Evolutionary conservation across 768 basidiomycete species (phyloP).

Genomic region (Cyclocybe cylindracea): DNA sequence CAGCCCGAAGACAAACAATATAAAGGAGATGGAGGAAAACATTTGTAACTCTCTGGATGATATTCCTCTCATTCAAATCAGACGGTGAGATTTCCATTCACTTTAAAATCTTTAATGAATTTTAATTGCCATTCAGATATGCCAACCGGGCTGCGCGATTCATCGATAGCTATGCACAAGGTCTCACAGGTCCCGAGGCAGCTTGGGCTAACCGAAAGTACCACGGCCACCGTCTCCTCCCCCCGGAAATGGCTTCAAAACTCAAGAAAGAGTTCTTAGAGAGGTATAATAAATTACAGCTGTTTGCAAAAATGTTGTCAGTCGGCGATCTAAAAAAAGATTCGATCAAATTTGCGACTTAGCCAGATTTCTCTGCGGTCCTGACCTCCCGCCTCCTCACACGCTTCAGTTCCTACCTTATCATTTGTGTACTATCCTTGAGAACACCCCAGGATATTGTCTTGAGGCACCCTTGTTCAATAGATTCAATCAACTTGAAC

Average conservation of each 20-base stretch:
- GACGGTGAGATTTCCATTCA: constrained; percentile 14
- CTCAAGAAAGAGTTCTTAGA: constrained; percentile 2
- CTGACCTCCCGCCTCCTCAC: too few relatives aligned
- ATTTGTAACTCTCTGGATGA: constrained; percentile 26
- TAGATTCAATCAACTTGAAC: too few relatives aligned
- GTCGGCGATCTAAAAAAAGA: too few relatives aligned
- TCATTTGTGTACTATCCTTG: too few relatives aligned
- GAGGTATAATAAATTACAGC: too few relatives aligned
- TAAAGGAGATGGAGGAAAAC: constrained; percentile 34
- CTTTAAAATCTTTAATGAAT: constrained; percentile 19
- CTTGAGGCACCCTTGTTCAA: too few relatives aligned
- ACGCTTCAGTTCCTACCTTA: too few relatives aligned
- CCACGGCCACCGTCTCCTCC: constrained; percentile 28
- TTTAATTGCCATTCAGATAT: constrained; percentile 14
- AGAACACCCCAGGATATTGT: too few relatives aligned
- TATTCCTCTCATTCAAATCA: constrained; percentile 25
- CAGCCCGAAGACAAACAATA: too few relatives aligned
- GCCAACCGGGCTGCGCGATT: constrained; percentile 22
- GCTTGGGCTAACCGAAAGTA: constrained; percentile 30
- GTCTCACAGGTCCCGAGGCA: constrained; percentile 27
- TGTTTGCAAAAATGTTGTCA: too few relatives aligned
- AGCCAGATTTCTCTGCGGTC: too few relatives aligned
- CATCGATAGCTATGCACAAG: constrained; percentile 24
- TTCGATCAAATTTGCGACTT: too few relatives aligned
- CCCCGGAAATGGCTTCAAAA: constrained; percentile 16